Percentiles rank a stretch among this genome's conserved stretches.
These are phyloP conservation scores for Lichenothelia convexa DNA, from an alignment of 495 filamentous ascomycete genomes.

Conservation along the genomic window DNA sequence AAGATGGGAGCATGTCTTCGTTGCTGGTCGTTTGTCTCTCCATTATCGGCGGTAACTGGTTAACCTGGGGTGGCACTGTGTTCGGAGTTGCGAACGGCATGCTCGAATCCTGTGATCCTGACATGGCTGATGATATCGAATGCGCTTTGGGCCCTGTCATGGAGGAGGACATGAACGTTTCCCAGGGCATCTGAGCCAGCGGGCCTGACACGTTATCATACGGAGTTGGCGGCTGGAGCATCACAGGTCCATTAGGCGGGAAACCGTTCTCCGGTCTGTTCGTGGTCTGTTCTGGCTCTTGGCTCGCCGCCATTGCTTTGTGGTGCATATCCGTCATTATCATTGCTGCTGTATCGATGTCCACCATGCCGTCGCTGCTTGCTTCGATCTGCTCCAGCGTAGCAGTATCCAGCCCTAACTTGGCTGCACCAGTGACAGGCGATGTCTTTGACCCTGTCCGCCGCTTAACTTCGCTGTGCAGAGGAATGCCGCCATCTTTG, in stretches of 20 bases:
- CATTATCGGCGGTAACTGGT: constrained; percentile 47
- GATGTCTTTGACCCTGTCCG: constrained; percentile 52
- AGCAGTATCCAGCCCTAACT: constrained; percentile 73
- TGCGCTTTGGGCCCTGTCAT: constrained; percentile 39
- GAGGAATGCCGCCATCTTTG: constrained; percentile 90
- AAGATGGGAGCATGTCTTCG: constrained; percentile 32
- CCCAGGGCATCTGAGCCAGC: constrained; percentile 79
- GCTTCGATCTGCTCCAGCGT: constrained; percentile 90
- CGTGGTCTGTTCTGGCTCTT: constrained; percentile 29
- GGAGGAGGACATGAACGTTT: constrained; percentile 50
- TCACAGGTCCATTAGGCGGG: constrained; percentile 37
- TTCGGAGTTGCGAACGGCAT: constrained; percentile 35
- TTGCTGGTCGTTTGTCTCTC: constrained; percentile 40
- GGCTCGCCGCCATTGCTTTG: constrained; percentile 67
- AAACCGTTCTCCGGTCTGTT: constrained; percentile 42
- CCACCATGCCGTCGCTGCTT: constrained; percentile 84
- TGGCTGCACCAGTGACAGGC: constrained; percentile 47
- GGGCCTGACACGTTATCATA: constrained; percentile 63
- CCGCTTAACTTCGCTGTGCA: constrained; percentile 88
- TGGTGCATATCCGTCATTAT: constrained; percentile 97
- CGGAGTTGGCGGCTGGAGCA: constrained; percentile 20
- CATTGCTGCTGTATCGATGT: constrained; percentile 96
- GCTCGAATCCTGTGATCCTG: constrained; percentile 48
- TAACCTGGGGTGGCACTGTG: constrained; percentile 34
- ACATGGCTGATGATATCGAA: constrained; percentile 42